Evolutionary conservation across 1,284 basidiomycete species (phyloP).

Genomic region (Pisolithus thermaeus): DNA sequence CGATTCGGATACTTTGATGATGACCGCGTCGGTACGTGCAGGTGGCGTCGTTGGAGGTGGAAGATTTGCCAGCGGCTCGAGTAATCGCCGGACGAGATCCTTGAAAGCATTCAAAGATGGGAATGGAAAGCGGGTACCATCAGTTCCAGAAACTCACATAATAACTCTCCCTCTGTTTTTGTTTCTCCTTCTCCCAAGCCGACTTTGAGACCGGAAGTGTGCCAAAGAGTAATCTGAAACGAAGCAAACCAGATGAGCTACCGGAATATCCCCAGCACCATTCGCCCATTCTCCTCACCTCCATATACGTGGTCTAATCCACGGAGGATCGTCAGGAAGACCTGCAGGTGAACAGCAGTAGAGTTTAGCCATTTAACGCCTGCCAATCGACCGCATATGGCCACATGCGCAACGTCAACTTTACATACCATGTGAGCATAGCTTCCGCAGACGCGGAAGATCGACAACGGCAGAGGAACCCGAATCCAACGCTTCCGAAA

Average conservation of each 20-base stretch:
- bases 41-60: conserved; percentile 41
- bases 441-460: conserved; percentile 42
- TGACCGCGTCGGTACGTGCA: conserved; percentile 40
- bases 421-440: conserved; percentile 54
- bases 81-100: conserved; percentile 62
- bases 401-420: neutral
- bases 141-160: conserved; percentile 44
- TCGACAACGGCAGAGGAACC: conserved; percentile 49
- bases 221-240: conserved; percentile 53
- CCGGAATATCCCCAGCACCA: no score
- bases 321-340: conserved; percentile 63
- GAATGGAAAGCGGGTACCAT: conserved; percentile 1
- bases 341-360: conserved; percentile 34
- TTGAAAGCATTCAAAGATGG: conserved; percentile 20
- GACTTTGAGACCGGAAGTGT: conserved; percentile 52
- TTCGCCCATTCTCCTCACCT: conserved; percentile 35
- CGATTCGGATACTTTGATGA: conserved; percentile 50
- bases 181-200: conserved; percentile 51
- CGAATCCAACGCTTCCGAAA: conserved; percentile 57
- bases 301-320: conserved; percentile 70
- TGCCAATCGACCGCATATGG: no score
- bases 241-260: no score
- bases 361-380: no score
- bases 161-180: conserved; percentile 60
- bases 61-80: conserved; percentile 48